Base-by-base conservation (phyloP, 139 green algal genomes). In the Chlamydomonas incerta region DNA sequence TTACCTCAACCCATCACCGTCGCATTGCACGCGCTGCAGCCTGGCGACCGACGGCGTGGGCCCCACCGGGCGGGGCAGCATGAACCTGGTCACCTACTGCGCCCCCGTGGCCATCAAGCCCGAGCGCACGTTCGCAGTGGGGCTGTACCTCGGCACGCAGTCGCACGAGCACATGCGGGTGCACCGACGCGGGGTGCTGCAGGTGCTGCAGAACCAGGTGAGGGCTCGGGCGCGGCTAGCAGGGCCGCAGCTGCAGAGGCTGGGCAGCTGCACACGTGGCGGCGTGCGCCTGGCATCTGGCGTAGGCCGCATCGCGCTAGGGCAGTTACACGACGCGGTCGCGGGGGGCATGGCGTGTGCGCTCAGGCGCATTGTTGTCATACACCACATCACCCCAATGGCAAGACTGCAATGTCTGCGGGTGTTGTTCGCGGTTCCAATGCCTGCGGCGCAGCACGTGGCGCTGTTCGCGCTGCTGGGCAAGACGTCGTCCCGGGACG, bases 381-480 rank as follows among this genome's bases (percentile, higher is more conserved):
- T n/a, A n/a, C n/a, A n/a, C n/a, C n/a, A n/a, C n/a, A n/a, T n/a
- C n/a, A n/a, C n/a, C n/a, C n/a, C n/a, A n/a, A n/a, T n/a, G n/a
- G n/a, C n/a, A n/a, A n/a, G n/a, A n/a, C n/a, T n/a, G n/a, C n/a
- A n/a, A n/a, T n/a, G n/a, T n/a, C n/a, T n/a, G n/a, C n/a, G n/a
- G n/a, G n/a, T n/a, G n/a, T n/a, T n/a, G n/a, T n/a, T n/a, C n/a
- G n/a, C n/a, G n/a, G n/a, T n/a, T n/a, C 84, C 93, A 87, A 86
- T 95, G 0, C 72, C 94, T 26, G 85, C 72, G 31, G 28, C 87
- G 60, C 72, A 82, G 18, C 92, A 95, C 47, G 88, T 85, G 1
- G 18, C 63, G 6, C 87, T 95, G 10, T 91, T 92, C 29, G 35
- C 88, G 31, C 86, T 95, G 68, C 86, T 95, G 24, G 92, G 92